These are phyloP conservation scores for Diaporthe velutina DNA, from an alignment of 2,329 filamentous ascomycete genomes.

Conservation along the genomic window DNA sequence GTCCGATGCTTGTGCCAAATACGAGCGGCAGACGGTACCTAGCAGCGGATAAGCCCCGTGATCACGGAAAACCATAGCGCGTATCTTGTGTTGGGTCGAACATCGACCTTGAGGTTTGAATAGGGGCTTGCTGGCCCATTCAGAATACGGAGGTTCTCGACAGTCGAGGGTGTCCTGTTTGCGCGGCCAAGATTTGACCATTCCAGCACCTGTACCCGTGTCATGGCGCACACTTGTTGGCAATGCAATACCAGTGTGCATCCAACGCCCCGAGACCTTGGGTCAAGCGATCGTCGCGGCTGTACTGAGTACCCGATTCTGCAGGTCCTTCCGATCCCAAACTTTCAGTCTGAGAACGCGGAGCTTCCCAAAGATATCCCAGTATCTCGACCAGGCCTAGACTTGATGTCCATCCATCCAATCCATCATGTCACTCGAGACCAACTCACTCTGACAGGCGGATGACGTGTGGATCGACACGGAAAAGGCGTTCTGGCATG, in stretches of 20 bases:
- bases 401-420: neutral
- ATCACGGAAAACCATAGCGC: neutral
- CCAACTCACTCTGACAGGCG: neutral
- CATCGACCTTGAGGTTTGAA: neutral
- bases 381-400: neutral
- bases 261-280: neutral
- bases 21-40: neutral
- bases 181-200: neutral
- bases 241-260: neutral
- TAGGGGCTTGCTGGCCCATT: neutral
- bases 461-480: conserved; percentile 27
- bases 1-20: neutral
- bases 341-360: neutral
- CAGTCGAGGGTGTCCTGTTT: neutral
- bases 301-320: neutral
- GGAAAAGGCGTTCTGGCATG: conserved; percentile 4
- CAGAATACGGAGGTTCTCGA: neutral
- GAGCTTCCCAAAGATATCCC: neutral
- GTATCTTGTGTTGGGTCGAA: neutral
- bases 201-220: neutral
- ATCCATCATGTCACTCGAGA: neutral
- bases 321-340: neutral
- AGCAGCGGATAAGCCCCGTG: neutral
- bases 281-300: neutral
- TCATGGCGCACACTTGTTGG: neutral